Evolutionary conservation across 768 basidiomycete genomes (phyloP).

Genomic region (Rossbeevera mucosa): DNA sequence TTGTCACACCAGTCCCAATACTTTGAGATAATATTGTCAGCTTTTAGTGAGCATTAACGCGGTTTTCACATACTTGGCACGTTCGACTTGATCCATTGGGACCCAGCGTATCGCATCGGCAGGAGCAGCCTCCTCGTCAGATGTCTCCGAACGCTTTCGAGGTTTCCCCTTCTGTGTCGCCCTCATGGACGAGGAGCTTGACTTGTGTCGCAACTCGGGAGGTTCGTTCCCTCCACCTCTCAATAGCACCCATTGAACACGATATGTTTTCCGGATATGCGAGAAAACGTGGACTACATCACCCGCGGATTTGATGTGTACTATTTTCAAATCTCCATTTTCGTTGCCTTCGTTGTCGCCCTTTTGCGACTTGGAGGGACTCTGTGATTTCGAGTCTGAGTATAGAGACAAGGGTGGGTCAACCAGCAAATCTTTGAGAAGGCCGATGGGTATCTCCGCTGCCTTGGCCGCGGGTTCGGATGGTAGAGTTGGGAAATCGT

Average conservation of each 20-base stretch:
- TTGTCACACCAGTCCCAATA: constrained; percentile 69
- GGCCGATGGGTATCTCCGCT: constrained; percentile 31
- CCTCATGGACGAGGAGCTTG: constrained; percentile 4
- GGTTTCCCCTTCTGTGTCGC: constrained; percentile 7
- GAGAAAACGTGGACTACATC: constrained; percentile 82
- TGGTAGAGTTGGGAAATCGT: constrained; percentile 75
- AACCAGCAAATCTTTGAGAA: constrained; percentile 39
- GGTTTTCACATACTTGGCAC: constrained; percentile 52
- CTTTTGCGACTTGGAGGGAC: not conserved
- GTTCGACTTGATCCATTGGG: constrained; percentile 47
- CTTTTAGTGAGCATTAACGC: not conserved
- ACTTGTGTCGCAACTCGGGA: constrained; percentile 20
- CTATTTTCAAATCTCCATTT: constrained; percentile 29
- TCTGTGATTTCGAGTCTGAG: constrained; percentile 3
- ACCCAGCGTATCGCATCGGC: constrained; percentile 44
- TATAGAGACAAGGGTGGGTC: constrained; percentile 21
- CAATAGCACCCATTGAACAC: constrained; percentile 65
- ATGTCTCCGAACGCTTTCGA: constrained; percentile 8
- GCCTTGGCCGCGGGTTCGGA: constrained; percentile 35
- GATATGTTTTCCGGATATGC: constrained; percentile 85
- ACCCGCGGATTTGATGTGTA: constrained; percentile 48
- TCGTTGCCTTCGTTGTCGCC: not conserved
- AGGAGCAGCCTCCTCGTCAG: constrained; percentile 6
- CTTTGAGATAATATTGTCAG: constrained; percentile 33
- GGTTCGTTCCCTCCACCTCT: constrained; percentile 53